These are phyloP conservation scores for Leccinum barrowsii DNA, from an alignment of 768 basidiomycete species.

Conservation along the genomic window DNA sequence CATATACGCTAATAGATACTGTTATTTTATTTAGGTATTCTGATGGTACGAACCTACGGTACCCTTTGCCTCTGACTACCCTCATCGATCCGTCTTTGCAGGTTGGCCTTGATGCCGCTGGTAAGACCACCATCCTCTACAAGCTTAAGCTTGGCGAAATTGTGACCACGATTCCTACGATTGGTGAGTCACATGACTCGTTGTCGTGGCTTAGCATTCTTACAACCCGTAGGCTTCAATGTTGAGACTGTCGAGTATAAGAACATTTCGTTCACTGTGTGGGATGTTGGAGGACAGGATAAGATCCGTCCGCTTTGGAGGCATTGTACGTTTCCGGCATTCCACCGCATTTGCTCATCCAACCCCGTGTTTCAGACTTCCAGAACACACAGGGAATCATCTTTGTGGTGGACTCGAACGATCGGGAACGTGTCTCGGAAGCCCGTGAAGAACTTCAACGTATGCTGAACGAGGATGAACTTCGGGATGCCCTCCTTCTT, in stretches of 20 bases:
- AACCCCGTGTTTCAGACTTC: conserved; percentile 69
- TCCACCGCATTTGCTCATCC: conserved; percentile 8
- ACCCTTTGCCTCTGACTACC: conserved; percentile 20
- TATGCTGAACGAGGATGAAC: conserved; percentile 99
- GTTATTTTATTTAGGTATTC: conserved; percentile 67
- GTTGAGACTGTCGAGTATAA: conserved; percentile 99
- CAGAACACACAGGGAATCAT: conserved; percentile 99
- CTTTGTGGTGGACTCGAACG: conserved; percentile 99
- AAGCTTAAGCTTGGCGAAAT: conserved; percentile 99
- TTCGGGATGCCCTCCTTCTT: conserved; percentile 95
- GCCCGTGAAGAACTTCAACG: conserved; percentile 98
- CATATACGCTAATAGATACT: conserved; percentile 24
- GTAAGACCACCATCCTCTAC: conserved; percentile 98
- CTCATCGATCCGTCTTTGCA: conserved; percentile 25
- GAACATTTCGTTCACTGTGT: conserved; percentile 99
- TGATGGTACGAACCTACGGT: conserved; percentile 64
- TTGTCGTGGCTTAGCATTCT: not conserved
- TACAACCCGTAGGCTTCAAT: conserved; percentile 80
- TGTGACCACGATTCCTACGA: conserved; percentile 99
- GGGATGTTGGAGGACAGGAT: conserved; percentile 99
- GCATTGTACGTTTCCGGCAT: conserved; percentile 76
- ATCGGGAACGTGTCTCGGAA: conserved; percentile 98
- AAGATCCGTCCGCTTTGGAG: conserved; percentile 99
- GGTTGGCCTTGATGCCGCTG: conserved; percentile 99
- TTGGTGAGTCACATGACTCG: conserved; percentile 61